A percentile compares a stretch with the other conserved stretches of the same genome.
phyloP scores from a whole-genome alignment of 306 rosid genomes.

The Cucurbita maxima region DNA sequence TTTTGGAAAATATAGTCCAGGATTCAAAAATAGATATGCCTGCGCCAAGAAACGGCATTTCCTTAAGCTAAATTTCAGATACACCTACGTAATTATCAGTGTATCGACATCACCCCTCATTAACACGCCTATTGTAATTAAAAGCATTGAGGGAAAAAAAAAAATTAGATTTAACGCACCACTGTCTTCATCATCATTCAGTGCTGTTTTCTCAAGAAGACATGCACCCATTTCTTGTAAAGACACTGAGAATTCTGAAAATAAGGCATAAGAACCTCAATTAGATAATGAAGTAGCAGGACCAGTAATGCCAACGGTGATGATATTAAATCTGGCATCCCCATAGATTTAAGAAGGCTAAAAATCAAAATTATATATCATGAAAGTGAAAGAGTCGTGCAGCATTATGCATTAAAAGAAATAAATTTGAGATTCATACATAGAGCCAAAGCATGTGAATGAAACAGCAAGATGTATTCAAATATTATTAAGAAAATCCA shows the following conservation, averaged over 20 bases:
- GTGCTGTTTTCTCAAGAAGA: constrained; percentile 87
- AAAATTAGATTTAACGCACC: constrained; percentile 28
- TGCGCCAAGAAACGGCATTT: background rate
- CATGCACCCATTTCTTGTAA: constrained; percentile 82
- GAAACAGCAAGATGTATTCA: background rate
- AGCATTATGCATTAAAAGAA: background rate
- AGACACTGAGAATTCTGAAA: constrained; percentile 78
- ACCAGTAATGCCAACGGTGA: background rate
- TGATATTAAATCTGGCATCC: background rate
- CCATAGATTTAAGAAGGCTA: background rate
- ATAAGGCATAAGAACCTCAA: background rate
- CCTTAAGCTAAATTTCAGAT: background rate
- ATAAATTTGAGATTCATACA: background rate
- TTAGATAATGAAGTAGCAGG: background rate
- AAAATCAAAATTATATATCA: background rate
- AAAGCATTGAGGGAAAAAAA: background rate
- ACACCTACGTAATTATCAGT: background rate
- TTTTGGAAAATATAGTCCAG: background rate
- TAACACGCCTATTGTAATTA: background rate
- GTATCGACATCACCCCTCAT: background rate
- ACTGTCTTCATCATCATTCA: constrained; percentile 75
- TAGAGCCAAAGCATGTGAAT: background rate
- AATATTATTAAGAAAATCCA: background rate
- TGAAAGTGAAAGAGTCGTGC: background rate
- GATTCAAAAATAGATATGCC: background rate